Base-by-base conservation (phyloP, 176 grass and related monocot genomes). In the Lolium perenne region DNA sequence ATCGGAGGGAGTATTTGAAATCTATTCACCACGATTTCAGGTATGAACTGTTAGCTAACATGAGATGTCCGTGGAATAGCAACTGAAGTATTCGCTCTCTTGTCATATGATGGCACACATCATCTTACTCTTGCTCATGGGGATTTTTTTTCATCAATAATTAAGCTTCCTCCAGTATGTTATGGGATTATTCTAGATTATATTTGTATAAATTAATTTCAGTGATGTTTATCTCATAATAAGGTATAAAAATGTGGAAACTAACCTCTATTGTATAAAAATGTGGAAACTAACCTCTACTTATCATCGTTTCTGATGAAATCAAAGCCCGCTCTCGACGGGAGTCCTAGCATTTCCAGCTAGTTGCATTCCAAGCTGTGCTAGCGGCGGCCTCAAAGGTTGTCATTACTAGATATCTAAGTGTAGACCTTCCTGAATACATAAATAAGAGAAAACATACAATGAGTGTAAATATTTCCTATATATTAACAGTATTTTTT, bases 141-240 rank as follows among this genome's bases (percentile, higher is more conserved):
- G 41, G 97, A 90, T 87, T 93, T 96, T 92, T 97, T 96, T 77
- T 99, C 94, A 23, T 91, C 84, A 56, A 99, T n/a, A n/a, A n/a
- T n/a, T 89, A 82, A 99, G 88, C 71, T 99, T 99, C 83, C 90
- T 96, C 97, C 94, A 99, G 69, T 96, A 97, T 76, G 86, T 83
- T 84, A 99, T 96, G 38, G 90, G 81, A 83, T 99, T 99, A 79
- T 94, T 91, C 97, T 96, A 88, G 21, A 62, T 0, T 16, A 4
- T 49, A 22, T 58, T 55, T 64, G 0, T 84, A 64, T 94, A n/a
- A 72, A 84, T 87, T 79, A 73, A 29, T 56, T 13, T 41, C 69
- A 89, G 14, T 51, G 89, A 13, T 6, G 7, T 22, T 43, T 16
- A 88, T 48, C 65, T 86, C 76, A 53, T 32, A 45, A 86, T 41